Evolutionary conservation across 495 filamentous ascomycete species (phyloP).

Genomic region (Rostrohypoxylon terebratum): DNA sequence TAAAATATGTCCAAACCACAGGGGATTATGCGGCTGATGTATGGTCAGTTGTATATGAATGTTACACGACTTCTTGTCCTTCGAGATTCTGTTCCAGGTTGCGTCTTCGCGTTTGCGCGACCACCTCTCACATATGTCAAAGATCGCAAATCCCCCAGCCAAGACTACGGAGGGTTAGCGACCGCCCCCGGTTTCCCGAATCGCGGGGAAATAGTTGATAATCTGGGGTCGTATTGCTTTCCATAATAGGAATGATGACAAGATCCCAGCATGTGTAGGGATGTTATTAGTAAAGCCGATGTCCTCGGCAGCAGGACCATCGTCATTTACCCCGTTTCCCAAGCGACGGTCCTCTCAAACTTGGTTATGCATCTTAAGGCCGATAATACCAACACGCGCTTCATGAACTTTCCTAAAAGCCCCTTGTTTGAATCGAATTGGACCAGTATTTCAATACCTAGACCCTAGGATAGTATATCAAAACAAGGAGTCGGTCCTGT

Average conservation of each 20-base stretch:
- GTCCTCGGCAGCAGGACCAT: slow-evolving; percentile 23
- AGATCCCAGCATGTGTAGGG: slow-evolving; percentile 24
- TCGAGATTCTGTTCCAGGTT: slow-evolving; percentile 17
- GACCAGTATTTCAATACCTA: background rate
- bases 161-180: slow-evolving; percentile 37
- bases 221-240: slow-evolving; percentile 26
- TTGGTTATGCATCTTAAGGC: background rate
- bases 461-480: background rate
- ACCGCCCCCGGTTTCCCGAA: slow-evolving; percentile 20
- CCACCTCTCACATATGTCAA: slow-evolving; percentile 18
- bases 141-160: slow-evolving; percentile 20
- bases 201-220: slow-evolving; percentile 35
- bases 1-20: slow-evolving; percentile 2
- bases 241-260: slow-evolving; percentile 27
- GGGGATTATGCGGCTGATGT: slow-evolving; percentile 25
- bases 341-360: slow-evolving; percentile 41
- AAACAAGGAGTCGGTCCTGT: background rate
- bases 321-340: slow-evolving; percentile 39
- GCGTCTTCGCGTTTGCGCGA: slow-evolving; percentile 17
- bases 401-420: background rate
- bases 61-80: slow-evolving; percentile 12
- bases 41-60: slow-evolving; percentile 18
- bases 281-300: slow-evolving; percentile 28
- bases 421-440: background rate
- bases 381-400: slow-evolving; percentile 2